Evolutionary conservation across 2,329 filamentous ascomycete species (phyloP), one percentile per base, ranked within the genome.

Genomic region (Colletotrichum tamarilloi): DNA sequence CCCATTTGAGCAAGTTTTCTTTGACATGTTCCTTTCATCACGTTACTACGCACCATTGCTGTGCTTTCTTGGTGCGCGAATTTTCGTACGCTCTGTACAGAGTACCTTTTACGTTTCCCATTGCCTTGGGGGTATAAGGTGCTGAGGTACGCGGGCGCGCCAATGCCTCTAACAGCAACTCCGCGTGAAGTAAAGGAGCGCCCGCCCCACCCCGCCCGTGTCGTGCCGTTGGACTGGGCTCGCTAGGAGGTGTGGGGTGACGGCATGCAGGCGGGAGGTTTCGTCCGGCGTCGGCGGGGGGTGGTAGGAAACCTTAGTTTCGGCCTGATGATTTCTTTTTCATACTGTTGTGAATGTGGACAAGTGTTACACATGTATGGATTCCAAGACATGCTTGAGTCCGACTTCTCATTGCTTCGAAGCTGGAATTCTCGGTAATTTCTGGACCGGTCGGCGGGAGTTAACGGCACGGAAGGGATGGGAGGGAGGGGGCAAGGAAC

Each of bases 181-280:
- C 62, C 62, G 49, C 58, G 35, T 28, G 49, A 14, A 14, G n/a
- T 16, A 53, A 19, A 9, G 42, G 19, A 19, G n/a, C 8, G 8
- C 16, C 42, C 42, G 42, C 42, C 42, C 42, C 42, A 19, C 42
- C 28, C 28, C 46, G 62, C 24, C 24, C n/a, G 59, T 53, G 28
- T 32, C 26, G 24, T 46, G 60, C 42, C n/a, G n/a, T 19, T 42
- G 28, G 26, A 28, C 26, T 24, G n/a, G 22, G 60, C 60, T 42
- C 60, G 60, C 28, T 63, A 30, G 14, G 46, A 28, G 24, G 60
- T 11, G 24, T 19, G 24, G 26, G 14, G 49, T 22, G 42, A 49
- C 32, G 32, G 24, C 3, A 65, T 65, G 62, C 62, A 65, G 52
- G 52, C 55, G 28, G 55, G 35, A 67, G 53, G 53, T 67, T 67